These are phyloP conservation scores for Serendipita sp. DNA, from an alignment of 768 basidiomycete species.

Conservation along the genomic window DNA sequence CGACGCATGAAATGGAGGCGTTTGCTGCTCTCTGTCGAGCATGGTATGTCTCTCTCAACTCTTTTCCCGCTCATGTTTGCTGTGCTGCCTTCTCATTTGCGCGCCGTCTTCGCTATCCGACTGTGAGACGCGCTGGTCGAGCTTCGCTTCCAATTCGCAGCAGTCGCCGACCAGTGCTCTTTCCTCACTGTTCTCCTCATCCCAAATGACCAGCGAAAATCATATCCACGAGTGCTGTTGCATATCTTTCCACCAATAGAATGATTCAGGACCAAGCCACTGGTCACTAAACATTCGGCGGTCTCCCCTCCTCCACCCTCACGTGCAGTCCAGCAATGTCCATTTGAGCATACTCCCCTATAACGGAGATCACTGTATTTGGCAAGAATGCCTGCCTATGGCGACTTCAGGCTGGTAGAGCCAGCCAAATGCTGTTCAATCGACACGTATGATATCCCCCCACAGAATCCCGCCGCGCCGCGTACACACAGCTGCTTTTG, in stretches of 20 bases:
- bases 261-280: too few relatives aligned
- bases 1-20: constrained; percentile 47
- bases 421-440: neutral
- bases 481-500: neutral
- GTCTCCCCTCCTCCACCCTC: too few relatives aligned
- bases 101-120: neutral
- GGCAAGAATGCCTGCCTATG: too few relatives aligned
- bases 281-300: too few relatives aligned
- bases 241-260: too few relatives aligned
- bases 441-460: neutral
- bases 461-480: constrained; percentile 1
- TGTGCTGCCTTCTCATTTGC: neutral
- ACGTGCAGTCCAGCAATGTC: too few relatives aligned
- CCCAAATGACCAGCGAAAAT: too few relatives aligned
- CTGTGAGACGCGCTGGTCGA: neutral
- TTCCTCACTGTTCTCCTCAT: neutral
- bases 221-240: too few relatives aligned
- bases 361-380: too few relatives aligned
- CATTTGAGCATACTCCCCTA: too few relatives aligned
- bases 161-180: neutral
- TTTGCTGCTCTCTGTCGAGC: constrained; percentile 65
- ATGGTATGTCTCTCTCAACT: constrained; percentile 36
- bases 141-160: neutral
- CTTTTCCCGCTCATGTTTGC: neutral
- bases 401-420: neutral